Base-by-base conservation (phyloP, 2,329 filamentous ascomycete genomes). In the Orbilia javanica region DNA sequence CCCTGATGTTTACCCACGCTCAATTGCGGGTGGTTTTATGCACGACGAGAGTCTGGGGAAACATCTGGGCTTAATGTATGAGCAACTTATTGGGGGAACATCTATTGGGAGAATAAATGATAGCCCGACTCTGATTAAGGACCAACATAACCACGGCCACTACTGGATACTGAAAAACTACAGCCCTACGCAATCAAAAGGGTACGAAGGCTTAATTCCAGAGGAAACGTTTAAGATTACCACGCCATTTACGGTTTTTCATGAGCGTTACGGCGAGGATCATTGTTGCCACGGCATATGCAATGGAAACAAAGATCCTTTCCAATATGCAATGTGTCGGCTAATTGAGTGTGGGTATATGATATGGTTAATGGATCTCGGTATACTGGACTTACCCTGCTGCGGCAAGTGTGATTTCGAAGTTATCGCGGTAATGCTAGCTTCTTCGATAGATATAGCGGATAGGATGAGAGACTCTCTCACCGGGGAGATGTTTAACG, bases 381-480 rank as follows among this genome's bases (percentile, higher is more conserved):
- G 39, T 27, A 39, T 63, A 27, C 53, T 70, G n/a, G 66, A 36
- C 22, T 52, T n/a, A 29, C 29, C 36, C 8, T 50, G 25, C 42
- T 70, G 66, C 62, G 66, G 66, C 13, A 27, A 62, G 39, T 70
- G 66, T 29, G 55, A 70, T 70, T 27, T 62, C 11, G 53, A 70
- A 62, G 25, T 62, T 36, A 52, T 52, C 36, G 25, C 60, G 29
- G 66, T 22, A 39, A 18, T 52, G 25, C 27, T 15, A 25, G 39
- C 48, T 10, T 34, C 31, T 44, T 52, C 53, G 20, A 36, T 10
- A 25, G 66, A 70, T 70, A 70, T 52, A 25, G 53, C 36, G 66
- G 66, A 70, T 52, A 60, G 66, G 44, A 25, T 70, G 39, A 70
- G 66, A 52, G 66, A 70, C 44, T 29, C 34, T 29, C 39, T 70